A percentile compares a stretch with the other conserved stretches of the same genome.
Conservation (phyloP, 306 rosid genomes). For the Gynostemma pentaphyllum region DNA sequence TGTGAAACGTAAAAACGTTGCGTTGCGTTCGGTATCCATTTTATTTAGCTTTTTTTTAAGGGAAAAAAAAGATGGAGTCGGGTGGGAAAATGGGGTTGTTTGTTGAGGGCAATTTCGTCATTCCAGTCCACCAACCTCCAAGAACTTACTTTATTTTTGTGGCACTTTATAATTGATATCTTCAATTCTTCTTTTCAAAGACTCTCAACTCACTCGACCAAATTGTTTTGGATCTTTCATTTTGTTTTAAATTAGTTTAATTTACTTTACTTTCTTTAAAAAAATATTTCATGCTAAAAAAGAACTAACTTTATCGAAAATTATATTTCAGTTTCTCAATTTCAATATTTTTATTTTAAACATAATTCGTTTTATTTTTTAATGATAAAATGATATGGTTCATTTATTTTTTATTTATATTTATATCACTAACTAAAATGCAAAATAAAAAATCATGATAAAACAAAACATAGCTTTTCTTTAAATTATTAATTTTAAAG, state of each 20-base stretch:
- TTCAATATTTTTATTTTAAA: too few species aligned
- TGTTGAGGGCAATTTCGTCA: slow-evolving; percentile 2
- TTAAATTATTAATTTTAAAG: too few species aligned
- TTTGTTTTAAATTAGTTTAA: too few species aligned
- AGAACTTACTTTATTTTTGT: neutral
- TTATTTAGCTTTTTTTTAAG: neutral
- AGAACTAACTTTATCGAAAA: too few species aligned
- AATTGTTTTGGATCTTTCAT: neutral
- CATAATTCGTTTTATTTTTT: too few species aligned
- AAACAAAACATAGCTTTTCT: too few species aligned
- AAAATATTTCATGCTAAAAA: too few species aligned
- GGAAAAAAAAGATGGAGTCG: neutral
- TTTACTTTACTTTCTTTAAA: neutral
- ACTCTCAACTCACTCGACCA: neutral
- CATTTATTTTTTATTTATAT: too few species aligned
- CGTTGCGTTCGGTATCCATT: neutral
- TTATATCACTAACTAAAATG: too few species aligned
- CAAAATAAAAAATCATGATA: too few species aligned
- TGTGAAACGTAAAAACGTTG: neutral
- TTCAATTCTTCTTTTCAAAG: neutral
- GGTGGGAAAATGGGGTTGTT: neutral
- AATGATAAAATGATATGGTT: too few species aligned
- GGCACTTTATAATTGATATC: neutral
- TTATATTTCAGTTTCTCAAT: too few species aligned
- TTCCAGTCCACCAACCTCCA: neutral